Percentiles rank a stretch among this genome's conserved stretches.
Conservation (phyloP, 1,139 yeast species). For the Pichia sp. region DNA sequence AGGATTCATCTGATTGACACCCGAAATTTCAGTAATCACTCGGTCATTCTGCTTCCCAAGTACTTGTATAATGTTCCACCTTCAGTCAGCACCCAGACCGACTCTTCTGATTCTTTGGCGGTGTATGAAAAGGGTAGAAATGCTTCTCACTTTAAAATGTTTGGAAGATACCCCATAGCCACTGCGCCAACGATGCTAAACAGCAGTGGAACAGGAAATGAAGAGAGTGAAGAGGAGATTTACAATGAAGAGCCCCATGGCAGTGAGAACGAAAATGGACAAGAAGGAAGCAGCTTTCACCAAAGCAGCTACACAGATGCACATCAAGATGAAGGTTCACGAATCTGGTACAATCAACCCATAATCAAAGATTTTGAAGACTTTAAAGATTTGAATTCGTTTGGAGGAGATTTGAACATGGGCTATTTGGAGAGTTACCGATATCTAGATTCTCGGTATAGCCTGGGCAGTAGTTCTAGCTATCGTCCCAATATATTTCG, state of each 20-base stretch:
- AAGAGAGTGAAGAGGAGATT: neutral
- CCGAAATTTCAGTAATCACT: constrained; percentile 64
- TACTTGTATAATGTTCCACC: constrained; percentile 13
- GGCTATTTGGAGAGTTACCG: constrained; percentile 11
- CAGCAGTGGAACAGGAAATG: neutral
- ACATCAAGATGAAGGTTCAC: no score
- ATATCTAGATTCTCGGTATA: constrained; percentile 1
- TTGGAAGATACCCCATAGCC: constrained; percentile 7
- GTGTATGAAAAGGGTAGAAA: constrained; percentile 6
- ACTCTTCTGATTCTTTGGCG: neutral
- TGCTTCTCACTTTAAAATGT: constrained; percentile 1
- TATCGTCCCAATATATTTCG: neutral
- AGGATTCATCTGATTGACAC: constrained; percentile 78
- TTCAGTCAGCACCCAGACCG: neutral
- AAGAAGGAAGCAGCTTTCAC: no score
- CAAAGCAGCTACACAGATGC: no score
- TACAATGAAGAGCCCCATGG: no score
- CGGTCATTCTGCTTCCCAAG: constrained; percentile 54
- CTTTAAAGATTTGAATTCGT: constrained; percentile 4
- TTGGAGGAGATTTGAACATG: constrained; percentile 9
- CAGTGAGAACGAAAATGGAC: no score
- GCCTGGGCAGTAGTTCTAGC: neutral
- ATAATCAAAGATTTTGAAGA: constrained; percentile 20
- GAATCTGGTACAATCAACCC: constrained; percentile 18
- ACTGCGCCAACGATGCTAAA: neutral